Evolutionary conservation across 2,329 filamentous ascomycete species (phyloP).

Genomic region (Chalaropsis thielavioides): DNA sequence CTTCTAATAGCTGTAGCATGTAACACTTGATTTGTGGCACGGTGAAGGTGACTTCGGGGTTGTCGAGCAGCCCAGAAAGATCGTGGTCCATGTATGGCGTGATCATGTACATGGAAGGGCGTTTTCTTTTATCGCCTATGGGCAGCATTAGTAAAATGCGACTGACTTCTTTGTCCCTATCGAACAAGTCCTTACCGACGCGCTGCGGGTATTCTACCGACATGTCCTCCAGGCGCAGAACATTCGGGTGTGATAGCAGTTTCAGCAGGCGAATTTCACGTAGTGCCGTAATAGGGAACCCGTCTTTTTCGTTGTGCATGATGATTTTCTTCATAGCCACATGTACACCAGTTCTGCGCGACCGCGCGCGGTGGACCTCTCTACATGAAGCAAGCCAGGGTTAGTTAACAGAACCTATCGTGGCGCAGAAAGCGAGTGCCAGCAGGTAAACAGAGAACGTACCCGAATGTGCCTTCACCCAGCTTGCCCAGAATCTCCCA

Average conservation of each 20-base stretch:
- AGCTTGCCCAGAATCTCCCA: slow-evolving; percentile 73
- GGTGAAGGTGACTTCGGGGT: slow-evolving; percentile 75
- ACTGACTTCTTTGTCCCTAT: neutral
- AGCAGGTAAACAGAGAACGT: slow-evolving; percentile 27
- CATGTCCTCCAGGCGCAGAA: slow-evolving; percentile 86
- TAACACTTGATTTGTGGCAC: slow-evolving; percentile 96
- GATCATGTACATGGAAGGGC: slow-evolving; percentile 93
- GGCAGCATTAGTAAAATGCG: slow-evolving; percentile 6
- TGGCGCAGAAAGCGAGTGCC: neutral
- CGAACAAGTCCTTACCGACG: slow-evolving; percentile 37
- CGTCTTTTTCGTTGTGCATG: slow-evolving; percentile 98
- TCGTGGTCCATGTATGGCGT: slow-evolving; percentile 99
- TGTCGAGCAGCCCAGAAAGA: slow-evolving; percentile 90
- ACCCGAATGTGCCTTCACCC: slow-evolving; percentile 85
- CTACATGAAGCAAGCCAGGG: slow-evolving; percentile 26
- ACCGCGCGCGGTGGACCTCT: slow-evolving; percentile 82
- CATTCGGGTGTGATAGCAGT: slow-evolving; percentile 79
- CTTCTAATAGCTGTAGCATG: slow-evolving; percentile 81
- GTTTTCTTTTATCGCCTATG: slow-evolving; percentile 55
- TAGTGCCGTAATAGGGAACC: slow-evolving; percentile 95
- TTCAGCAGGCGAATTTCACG: slow-evolving; percentile 97
- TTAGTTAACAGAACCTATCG: slow-evolving; percentile 9
- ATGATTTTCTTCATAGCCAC: slow-evolving; percentile 96
- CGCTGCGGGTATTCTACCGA: slow-evolving; percentile 58
- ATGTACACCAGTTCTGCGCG: slow-evolving; percentile 55